Evolutionary conservation across 1,284 basidiomycete species (phyloP).

Genomic region (Sanguinoderma infundibulare): DNA sequence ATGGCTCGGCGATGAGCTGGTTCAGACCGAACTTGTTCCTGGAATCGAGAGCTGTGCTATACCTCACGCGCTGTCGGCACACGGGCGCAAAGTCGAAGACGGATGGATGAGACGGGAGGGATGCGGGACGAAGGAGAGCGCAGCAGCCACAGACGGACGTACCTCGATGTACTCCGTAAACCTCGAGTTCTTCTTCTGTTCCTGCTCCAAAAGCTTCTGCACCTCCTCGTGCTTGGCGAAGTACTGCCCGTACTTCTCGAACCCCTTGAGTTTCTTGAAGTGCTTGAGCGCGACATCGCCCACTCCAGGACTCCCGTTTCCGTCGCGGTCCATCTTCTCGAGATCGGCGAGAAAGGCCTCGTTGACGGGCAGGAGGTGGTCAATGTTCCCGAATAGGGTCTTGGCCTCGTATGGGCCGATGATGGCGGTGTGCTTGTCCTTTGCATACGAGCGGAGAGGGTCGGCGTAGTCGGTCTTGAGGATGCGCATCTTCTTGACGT

Average conservation of each 20-base stretch:
- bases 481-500: conserved; percentile 74
- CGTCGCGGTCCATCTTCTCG: conserved; percentile 58
- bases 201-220: conserved; percentile 85
- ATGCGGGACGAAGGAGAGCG: neutral
- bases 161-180: conserved; percentile 90
- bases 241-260: conserved; percentile 91
- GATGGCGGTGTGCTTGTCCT: conserved; percentile 84
- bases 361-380: conserved; percentile 87
- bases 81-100: neutral
- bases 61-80: conserved; percentile 78
- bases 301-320: conserved; percentile 69
- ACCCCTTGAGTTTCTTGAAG: conserved; percentile 80
- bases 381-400: conserved; percentile 92
- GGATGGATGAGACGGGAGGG: conserved; percentile 19
- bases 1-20: conserved; percentile 98
- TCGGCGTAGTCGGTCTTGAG: conserved; percentile 88
- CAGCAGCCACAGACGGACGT: conserved; percentile 29
- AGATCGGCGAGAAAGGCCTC: conserved; percentile 87
- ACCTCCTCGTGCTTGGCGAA: conserved; percentile 94
- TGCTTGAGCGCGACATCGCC: conserved; percentile 89
- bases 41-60: conserved; percentile 74
- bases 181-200: conserved; percentile 75
- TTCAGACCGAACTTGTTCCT: conserved; percentile 89
- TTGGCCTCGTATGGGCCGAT: conserved; percentile 91
- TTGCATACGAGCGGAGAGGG: conserved; percentile 86